phyloP scores from a whole-genome alignment of 768 basidiomycete genomes.

The Tubosaeta sp. region DNA sequence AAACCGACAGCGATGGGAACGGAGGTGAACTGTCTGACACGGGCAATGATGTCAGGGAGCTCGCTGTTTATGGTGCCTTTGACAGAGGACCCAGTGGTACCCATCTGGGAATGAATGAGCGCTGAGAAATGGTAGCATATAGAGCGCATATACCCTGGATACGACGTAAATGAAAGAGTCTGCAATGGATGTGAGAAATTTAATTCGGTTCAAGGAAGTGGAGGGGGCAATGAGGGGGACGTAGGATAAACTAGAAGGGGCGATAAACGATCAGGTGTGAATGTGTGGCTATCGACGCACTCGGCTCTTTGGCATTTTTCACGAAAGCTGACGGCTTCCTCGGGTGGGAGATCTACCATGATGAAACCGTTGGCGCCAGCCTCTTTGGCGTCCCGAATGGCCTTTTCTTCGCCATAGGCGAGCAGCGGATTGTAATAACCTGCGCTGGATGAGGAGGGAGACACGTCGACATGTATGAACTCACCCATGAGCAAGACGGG shows the following conservation, averaged over 20 bases:
- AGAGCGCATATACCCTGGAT: conserved; percentile 63
- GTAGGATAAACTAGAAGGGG: conserved; percentile 71
- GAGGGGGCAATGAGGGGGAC: conserved; percentile 95
- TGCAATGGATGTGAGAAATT: conserved; percentile 88
- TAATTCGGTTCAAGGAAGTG: conserved; percentile 80
- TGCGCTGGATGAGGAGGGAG: conserved; percentile 26
- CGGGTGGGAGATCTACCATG: conserved; percentile 95
- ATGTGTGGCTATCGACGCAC: conserved; percentile 43
- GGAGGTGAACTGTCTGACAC: conserved; percentile 73
- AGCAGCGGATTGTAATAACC: conserved; percentile 98
- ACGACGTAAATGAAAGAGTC: conserved; percentile 98
- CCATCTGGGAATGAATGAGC: conserved; percentile 63
- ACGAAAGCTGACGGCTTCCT: conserved; percentile 89
- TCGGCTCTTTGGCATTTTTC: conserved; percentile 76
- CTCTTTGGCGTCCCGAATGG: conserved; percentile 82
- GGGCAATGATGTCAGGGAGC: conserved; percentile 79
- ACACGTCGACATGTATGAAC: background rate
- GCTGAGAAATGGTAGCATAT: background rate
- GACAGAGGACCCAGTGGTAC: conserved; percentile 91
- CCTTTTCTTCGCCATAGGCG: conserved; percentile 92
- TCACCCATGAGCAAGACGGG: conserved; percentile 59
- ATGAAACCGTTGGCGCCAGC: conserved; percentile 98
- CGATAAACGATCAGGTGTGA: background rate
- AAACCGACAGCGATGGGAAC: conserved; percentile 95
- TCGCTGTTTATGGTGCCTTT: conserved; percentile 63